Conservation (phyloP, 202 grass and related monocot species). For the Hordeum pubiflorum region DNA sequence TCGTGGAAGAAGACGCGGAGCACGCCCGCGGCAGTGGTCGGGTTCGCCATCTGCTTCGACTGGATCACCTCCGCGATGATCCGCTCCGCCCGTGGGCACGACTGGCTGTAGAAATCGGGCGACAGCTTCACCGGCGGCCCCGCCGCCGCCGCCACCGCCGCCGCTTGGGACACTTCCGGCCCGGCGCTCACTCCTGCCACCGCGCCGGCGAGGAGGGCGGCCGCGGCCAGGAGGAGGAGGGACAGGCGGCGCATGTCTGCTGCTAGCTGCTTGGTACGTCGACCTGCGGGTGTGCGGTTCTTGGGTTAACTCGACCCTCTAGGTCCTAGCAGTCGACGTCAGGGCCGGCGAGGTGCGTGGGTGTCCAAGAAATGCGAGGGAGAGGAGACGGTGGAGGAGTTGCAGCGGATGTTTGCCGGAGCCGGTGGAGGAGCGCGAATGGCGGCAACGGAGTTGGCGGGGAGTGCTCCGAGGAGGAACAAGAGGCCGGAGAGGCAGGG, state of each 20-base stretch:
- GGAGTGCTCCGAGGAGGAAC: slow-evolving; percentile 24
- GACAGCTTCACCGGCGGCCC: slow-evolving; percentile 34
- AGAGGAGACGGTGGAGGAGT: neutral
- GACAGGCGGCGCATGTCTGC: slow-evolving; percentile 20
- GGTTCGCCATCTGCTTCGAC: slow-evolving; percentile 64
- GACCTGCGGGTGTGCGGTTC: neutral
- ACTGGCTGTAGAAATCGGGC: slow-evolving; percentile 50
- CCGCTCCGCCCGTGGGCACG: slow-evolving; percentile 56
- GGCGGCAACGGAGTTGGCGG: neutral
- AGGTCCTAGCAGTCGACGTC: slow-evolving; percentile 25
- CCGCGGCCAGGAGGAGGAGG: slow-evolving; percentile 21
- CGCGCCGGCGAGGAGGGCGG: neutral
- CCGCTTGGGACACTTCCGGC: neutral
- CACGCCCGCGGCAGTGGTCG: slow-evolving; percentile 61
- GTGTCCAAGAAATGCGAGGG: slow-evolving; percentile 37
- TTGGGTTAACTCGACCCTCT: slow-evolving; percentile 4
- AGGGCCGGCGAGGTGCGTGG: neutral
- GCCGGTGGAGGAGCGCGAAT: slow-evolving; percentile 19
- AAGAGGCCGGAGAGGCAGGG: neutral
- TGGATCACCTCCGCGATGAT: slow-evolving; percentile 67
- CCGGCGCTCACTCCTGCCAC: neutral
- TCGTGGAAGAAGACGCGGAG: slow-evolving; percentile 96
- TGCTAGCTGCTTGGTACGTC: neutral
- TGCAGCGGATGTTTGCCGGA: neutral
- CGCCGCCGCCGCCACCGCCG: neutral